A percentile compares a stretch with the other conserved stretches of the same genome.
Evolutionary conservation across 2,329 filamentous ascomycete species (phyloP).

Genomic region (Pseudogymnoascus sp.): DNA sequence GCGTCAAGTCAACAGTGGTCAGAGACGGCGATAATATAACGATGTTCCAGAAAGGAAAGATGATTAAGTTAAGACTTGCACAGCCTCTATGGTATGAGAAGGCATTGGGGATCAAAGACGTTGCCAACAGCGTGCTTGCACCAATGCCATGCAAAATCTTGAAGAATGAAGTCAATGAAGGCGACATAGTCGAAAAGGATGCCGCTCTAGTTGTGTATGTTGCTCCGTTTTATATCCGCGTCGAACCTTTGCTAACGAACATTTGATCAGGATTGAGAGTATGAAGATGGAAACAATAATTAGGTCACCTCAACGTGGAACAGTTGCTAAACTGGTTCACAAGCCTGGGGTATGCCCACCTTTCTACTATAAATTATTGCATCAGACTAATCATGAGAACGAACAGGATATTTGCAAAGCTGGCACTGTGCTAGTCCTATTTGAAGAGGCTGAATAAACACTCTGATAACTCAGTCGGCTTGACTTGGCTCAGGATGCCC

Average conservation of each 20-base stretch:
- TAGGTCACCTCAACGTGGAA: constrained; percentile 64
- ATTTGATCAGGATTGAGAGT: constrained; percentile 57
- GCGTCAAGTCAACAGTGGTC: constrained; percentile 73
- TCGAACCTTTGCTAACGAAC: background rate
- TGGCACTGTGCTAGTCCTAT: constrained; percentile 65
- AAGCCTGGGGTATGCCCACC: constrained; percentile 57
- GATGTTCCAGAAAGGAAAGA: constrained; percentile 64
- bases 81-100: constrained; percentile 77
- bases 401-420: constrained; percentile 68
- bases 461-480: background rate
- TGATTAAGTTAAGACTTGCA: constrained; percentile 50
- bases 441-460: constrained; percentile 42
- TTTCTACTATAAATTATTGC: constrained; percentile 9
- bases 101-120: constrained; percentile 74
- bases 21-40: constrained; percentile 54
- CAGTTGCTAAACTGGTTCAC: constrained; percentile 65
- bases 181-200: constrained; percentile 75
- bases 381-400: constrained; percentile 15
- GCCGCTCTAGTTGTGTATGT: constrained; percentile 75
- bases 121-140: constrained; percentile 72
- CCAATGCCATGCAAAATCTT: constrained; percentile 98
- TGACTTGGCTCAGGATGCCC: background rate
- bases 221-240: constrained; percentile 18
- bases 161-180: constrained; percentile 77
- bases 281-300: constrained; percentile 91